Evolutionary conservation across 2,329 filamentous ascomycete genomes (phyloP), one percentile per base, ranked within the genome.

Genomic region (Fusarium chaquense): DNA sequence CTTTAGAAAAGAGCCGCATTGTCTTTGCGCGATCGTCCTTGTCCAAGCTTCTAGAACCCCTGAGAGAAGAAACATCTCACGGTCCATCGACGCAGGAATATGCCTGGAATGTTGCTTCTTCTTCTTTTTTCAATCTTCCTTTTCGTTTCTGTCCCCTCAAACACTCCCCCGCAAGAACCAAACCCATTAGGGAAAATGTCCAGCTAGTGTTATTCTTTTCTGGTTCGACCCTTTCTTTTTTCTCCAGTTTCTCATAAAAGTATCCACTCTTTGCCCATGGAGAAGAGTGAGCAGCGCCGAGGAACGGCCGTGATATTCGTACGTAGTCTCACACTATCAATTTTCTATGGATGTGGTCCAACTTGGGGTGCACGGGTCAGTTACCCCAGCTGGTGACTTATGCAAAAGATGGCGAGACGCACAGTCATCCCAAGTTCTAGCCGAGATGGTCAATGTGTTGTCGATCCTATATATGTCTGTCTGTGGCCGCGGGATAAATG

Each of bases 361-460:
- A 22, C n/a, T 59, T 70, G 68, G 64, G 67, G 68, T 69, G 68
- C 59, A 68, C 70, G 59, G 59, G 49, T 59, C 58, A 60, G 18
- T 41, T 56, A 54, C 59, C 67, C 67, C 67, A 67, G 53, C 43
- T 47, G 20, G 36, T 40, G n/a, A 50, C n/a, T 35, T 26, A 41
- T 26, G 30, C 59, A 30, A 40, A 35, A 63, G 38, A 35, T 40
- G 32, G 5, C 43, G 16, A 32, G 18, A 32, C 26, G n/a, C 12
- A 46, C 12, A 20, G n/a, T 32, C 26, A 46, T 20, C 30, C 24
- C 26, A 32, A 47, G 50, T 62, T 44, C 24, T 54, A 62, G 43
- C 50, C 57, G 66, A 59, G 44, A 30, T 38, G 22, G 15, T 35
- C 26, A 22, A 33, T 38, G 9, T 18, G 18, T 13, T 28, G 62